Conservation (phyloP, 768 basidiomycete species). For the Boletus rex-veris region DNA sequence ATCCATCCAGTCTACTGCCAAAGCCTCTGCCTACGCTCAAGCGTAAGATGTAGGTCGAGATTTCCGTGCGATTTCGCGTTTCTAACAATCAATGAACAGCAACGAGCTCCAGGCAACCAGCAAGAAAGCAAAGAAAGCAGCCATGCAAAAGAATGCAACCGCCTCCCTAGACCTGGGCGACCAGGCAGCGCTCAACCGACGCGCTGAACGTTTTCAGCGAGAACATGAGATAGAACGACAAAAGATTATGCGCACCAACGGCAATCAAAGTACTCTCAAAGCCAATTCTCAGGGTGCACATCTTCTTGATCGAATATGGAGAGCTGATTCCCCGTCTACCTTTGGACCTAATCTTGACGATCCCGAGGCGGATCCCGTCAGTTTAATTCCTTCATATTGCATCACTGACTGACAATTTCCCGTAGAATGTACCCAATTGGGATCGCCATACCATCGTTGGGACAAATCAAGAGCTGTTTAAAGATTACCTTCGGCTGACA, state of each 20-base stretch:
- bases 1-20: constrained; percentile 49
- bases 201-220: constrained; percentile 87
- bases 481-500: constrained; percentile 92
- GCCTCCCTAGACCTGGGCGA: constrained; percentile 55
- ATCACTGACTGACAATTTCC: constrained; percentile 6
- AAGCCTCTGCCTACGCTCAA: constrained; percentile 59
- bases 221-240: constrained; percentile 86
- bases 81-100: constrained; percentile 27
- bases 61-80: not conserved
- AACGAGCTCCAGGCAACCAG: constrained; percentile 43
- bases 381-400: constrained; percentile 24
- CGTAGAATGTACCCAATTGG: constrained; percentile 94
- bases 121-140: constrained; percentile 59
- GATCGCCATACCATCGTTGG: constrained; percentile 95
- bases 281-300: constrained; percentile 50
- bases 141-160: constrained; percentile 39
- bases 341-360: constrained; percentile 52
- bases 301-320: constrained; percentile 45
- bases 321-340: constrained; percentile 48
- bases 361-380: constrained; percentile 68
- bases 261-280: constrained; percentile 36
- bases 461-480: constrained; percentile 84
- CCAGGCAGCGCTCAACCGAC: constrained; percentile 63
- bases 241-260: constrained; percentile 39
- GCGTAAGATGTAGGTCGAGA: constrained; percentile 59